Conservation (phyloP, 768 basidiomycete genomes). For the Russula griseocarnosa region DNA sequence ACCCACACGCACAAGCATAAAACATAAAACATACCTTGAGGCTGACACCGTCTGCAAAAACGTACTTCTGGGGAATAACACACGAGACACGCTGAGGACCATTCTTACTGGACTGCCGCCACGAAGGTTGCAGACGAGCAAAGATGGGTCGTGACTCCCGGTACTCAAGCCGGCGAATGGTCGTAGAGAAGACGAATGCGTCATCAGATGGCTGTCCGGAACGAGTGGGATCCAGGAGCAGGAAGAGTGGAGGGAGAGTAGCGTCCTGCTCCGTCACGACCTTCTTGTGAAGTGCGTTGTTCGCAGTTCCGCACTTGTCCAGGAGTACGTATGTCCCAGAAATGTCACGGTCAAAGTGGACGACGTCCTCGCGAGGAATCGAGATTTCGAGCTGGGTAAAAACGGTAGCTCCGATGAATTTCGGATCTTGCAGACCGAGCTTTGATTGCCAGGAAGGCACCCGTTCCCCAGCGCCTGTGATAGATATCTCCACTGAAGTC, state of each 20-base stretch:
- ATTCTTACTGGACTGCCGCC: constrained; percentile 65
- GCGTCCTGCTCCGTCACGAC: constrained; percentile 41
- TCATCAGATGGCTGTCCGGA: constrained; percentile 72
- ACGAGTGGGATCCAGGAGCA: constrained; percentile 84
- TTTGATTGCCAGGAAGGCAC: constrained; percentile 84
- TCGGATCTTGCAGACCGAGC: constrained; percentile 64
- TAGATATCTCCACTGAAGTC: constrained; percentile 52
- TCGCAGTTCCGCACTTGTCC: constrained; percentile 87
- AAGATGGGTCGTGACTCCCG: constrained; percentile 76
- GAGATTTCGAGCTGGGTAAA: constrained; percentile 61
- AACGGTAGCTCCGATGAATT: constrained; percentile 64
- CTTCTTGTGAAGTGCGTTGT: constrained; percentile 74
- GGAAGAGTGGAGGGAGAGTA: constrained; percentile 59
- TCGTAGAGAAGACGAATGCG: constrained; percentile 79
- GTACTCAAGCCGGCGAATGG: constrained; percentile 72
- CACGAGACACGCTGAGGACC: constrained; percentile 51
- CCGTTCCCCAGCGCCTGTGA: constrained; percentile 61
- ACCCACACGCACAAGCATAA: background rate
- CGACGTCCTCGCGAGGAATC: constrained; percentile 46
- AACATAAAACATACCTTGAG: constrained; percentile 47
- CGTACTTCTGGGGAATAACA: constrained; percentile 65
- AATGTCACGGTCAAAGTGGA: constrained; percentile 70
- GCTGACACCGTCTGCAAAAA: constrained; percentile 43
- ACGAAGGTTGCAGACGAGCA: constrained; percentile 65
- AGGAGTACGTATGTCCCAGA: constrained; percentile 75